Base-by-base conservation (phyloP, 768 basidiomycete genomes). In the Suillus americanus region DNA sequence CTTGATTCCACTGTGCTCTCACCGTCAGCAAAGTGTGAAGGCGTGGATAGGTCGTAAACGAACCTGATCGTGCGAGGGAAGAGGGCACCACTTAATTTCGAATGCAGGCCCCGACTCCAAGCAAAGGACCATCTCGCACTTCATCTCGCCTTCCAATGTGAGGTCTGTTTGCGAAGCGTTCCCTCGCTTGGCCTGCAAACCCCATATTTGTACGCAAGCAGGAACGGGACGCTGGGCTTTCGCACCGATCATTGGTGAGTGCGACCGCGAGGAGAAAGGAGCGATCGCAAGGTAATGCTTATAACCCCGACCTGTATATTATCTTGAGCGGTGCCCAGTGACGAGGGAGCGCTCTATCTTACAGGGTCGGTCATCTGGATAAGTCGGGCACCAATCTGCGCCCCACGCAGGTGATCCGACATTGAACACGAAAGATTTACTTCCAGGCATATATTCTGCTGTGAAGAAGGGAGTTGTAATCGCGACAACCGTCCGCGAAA, bases 361-460 rank as follows among this genome's bases (percentile, higher is more conserved):
- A 91, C 91, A 72, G 56, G 77, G 66, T 45, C 86, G 81, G 57
- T 88, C 87, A 41, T 82, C 78, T 25, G 80, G 75, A 65, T 90
- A 83, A 28, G 89, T 86, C 3, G 97, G 97, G 74, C 95, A 95
- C 96, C 96, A 99, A 68, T 96, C 94, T 41, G 97, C 71, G 3
- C 88, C 93, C 89, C 91, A 94, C n/a, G 93, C 90, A 0, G 94
- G 91, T 3, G 89, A 91, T 7, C 97, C 97, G 0, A 92, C 90
- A 66, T 90, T 92, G 75, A 98, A 90, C 1, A 97, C 79, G 65
- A 90, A 83, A 0, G 90, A 82, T 35, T 81, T 79, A 67, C 85
- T 88, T 45, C 82, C 83, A 3, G 85, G 79, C 13, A 89, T 76
- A 67, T 83, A 85, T 12, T 86, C 79, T 45, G 86, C 94, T 95